Percentiles rank a stretch among this genome's conserved stretches.
These are phyloP conservation scores for Auricularia heimuer DNA, from an alignment of 768 basidiomycete genomes.

Conservation along the genomic window DNA sequence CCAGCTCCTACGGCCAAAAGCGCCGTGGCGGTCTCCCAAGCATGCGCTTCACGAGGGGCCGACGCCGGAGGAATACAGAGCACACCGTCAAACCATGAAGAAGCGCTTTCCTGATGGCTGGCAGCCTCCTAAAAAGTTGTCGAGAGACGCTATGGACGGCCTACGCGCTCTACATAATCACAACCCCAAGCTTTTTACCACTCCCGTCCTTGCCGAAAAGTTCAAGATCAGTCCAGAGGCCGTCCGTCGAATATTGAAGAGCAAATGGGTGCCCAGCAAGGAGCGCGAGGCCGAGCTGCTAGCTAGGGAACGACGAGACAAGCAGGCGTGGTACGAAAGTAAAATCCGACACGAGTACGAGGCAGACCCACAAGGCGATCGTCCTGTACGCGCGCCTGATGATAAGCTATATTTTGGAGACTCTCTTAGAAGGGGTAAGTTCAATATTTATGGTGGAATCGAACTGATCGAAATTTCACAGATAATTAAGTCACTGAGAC, in stretches of 20 bases:
- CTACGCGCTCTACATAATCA: slow-evolving; percentile 55
- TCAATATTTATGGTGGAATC: not conserved
- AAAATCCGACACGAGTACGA: not conserved
- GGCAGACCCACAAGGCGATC: not conserved
- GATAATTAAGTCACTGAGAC: too few relatives aligned
- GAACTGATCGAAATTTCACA: too few relatives aligned
- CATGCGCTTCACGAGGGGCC: not conserved
- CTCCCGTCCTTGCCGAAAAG: slow-evolving; percentile 57
- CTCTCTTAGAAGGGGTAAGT: not conserved
- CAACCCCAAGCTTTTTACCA: slow-evolving; percentile 55
- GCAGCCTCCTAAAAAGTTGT: slow-evolving; percentile 71
- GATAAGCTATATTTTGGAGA: not conserved
- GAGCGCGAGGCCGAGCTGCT: slow-evolving; percentile 24
- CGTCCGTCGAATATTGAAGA: slow-evolving; percentile 67
- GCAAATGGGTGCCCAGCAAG: slow-evolving; percentile 54
- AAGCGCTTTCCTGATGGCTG: slow-evolving; percentile 27
- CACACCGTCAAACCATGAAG: not conserved
- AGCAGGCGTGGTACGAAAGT: slow-evolving; percentile 16
- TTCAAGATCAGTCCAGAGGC: slow-evolving; percentile 78
- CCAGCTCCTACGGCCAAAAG: not conserved
- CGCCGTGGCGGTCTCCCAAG: not conserved
- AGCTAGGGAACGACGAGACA: slow-evolving; percentile 7
- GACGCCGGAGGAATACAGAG: not conserved
- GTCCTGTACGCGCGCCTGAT: not conserved
- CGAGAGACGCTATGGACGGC: slow-evolving; percentile 76